Percentiles rank a stretch among this genome's conserved stretches.
Conservation (phyloP, 2,329 filamentous ascomycete genomes). For the Claviceps quebecensis region DNA sequence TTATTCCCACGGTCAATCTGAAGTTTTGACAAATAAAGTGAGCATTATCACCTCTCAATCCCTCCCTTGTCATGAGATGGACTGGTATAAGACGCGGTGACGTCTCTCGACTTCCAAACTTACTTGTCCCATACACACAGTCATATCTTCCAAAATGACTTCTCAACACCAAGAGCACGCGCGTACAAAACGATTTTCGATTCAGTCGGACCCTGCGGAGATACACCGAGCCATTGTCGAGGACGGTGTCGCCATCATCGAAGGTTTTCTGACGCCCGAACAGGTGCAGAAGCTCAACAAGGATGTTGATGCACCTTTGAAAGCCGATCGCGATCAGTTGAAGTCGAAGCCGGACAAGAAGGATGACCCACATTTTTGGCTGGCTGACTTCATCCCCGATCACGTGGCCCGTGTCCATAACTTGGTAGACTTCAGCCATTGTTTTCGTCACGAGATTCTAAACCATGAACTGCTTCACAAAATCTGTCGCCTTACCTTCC, state of each 20-base stretch:
- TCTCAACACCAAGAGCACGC: background rate
- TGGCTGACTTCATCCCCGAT: background rate
- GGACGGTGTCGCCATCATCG: background rate
- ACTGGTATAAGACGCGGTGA: too few species aligned
- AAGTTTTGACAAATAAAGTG: too few species aligned
- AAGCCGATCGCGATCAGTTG: background rate
- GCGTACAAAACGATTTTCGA: background rate
- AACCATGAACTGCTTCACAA: background rate
- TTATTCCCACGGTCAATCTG: too few species aligned
- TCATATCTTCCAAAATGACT: background rate
- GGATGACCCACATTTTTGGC: background rate
- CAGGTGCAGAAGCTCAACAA: background rate
- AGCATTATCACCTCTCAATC: too few species aligned
- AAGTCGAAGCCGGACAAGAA: background rate
- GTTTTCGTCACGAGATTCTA: background rate
- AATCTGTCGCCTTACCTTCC: background rate
- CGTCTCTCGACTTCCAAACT: background rate
- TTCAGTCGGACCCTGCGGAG: background rate
- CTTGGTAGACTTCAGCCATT: background rate
- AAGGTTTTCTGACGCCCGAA: background rate
- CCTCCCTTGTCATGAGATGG: too few species aligned
- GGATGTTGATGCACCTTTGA: background rate
- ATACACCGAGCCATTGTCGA: background rate
- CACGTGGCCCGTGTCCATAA: background rate
- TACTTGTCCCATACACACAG: background rate